phyloP scores from a whole-genome alignment of 306 rosid species.

The Dalbergia cochinchinensis region DNA sequence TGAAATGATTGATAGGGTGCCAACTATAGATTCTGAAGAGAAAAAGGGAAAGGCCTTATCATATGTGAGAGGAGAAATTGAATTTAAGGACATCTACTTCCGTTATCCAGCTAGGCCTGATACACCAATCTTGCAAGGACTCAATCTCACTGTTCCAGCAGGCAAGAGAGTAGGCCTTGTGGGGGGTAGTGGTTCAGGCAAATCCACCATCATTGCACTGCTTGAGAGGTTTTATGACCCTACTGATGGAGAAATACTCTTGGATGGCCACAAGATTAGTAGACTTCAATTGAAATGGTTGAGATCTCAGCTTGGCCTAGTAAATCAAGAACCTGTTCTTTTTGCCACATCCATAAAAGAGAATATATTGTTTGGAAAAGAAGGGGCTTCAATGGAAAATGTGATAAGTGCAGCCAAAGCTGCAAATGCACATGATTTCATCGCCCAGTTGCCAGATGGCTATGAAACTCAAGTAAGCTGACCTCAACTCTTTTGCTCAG shows the following conservation, averaged over 20 bases:
- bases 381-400: conserved; percentile 84
- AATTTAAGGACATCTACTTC: conserved; percentile 66
- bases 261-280: conserved; percentile 80
- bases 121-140: conserved; percentile 67
- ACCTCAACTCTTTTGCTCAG: not conserved
- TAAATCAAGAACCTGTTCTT: conserved; percentile 92
- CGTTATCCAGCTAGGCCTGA: conserved; percentile 84
- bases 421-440: conserved; percentile 93
- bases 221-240: conserved; percentile 96
- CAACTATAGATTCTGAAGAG: conserved; percentile 74
- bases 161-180: conserved; percentile 84
- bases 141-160: conserved; percentile 75
- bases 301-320: conserved; percentile 87
- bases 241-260: conserved; percentile 71
- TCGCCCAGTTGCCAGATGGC: conserved; percentile 75
- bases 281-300: conserved; percentile 86
- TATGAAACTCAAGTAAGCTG: conserved; percentile 91
- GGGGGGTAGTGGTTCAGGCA: conserved; percentile 93
- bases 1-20: conserved; percentile 77
- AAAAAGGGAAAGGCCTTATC: conserved; percentile 83
- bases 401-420: conserved; percentile 77
- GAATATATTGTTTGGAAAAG: conserved; percentile 86
- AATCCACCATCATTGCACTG: conserved; percentile 81
- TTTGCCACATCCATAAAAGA: conserved; percentile 90
- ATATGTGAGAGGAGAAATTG: conserved; percentile 81